Base-by-base conservation (phyloP, 169 alveolate genomes). In the Cystoisospora suis region DNA sequence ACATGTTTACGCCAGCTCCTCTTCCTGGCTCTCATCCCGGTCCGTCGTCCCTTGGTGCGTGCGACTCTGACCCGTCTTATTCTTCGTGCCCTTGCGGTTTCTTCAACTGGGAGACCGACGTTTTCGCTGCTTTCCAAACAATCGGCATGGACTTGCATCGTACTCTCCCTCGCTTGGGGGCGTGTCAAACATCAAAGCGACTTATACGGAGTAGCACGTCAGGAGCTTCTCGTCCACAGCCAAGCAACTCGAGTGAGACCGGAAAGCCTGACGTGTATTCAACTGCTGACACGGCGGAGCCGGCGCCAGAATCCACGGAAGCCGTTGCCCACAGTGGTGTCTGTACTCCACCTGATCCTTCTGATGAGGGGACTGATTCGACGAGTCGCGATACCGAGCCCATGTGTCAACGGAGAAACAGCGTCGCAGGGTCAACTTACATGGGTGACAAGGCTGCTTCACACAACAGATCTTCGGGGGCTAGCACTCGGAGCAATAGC, bases 101-200 rank as follows among this genome's bases (percentile, higher is more conserved):
- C 42, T 77, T 77, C 87, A 77, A 45, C 70, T 77, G 87, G 87
- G 87, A 77, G 29, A 36, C 49, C 1, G 87, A 44, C 70, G 87
- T 77, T 44, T 77, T 77, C 40, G 7, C 87, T n/a, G 59, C 87
- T n/a, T 77, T 77, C 69, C 59, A 45, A 7, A 46, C 70, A 27
- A 77, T 77, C 69, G 59, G 70, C 36, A 29, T 46, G 59, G 87
- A 77, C 87, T 69, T 77, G 12, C 87, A 77, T 44, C 65, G 87
- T 27, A 77, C 87, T 27, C 87, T 77, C 34, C 87, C 87, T 36
- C 87, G 87, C n/a, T 69, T 77, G 29, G 87, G 87, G 42, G 70
- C 69, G 29, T 77, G 59, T 44, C 1, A n/a, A 38, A 5, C 83
- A 49, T 9, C n/a, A 49, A 49, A 65, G 40, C 40, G 77, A 15